Evolutionary conservation across 176 grass and related monocot species (phyloP), one percentile per base, ranked within the genome.

Genomic region (Alloteropsis semialata): DNA sequence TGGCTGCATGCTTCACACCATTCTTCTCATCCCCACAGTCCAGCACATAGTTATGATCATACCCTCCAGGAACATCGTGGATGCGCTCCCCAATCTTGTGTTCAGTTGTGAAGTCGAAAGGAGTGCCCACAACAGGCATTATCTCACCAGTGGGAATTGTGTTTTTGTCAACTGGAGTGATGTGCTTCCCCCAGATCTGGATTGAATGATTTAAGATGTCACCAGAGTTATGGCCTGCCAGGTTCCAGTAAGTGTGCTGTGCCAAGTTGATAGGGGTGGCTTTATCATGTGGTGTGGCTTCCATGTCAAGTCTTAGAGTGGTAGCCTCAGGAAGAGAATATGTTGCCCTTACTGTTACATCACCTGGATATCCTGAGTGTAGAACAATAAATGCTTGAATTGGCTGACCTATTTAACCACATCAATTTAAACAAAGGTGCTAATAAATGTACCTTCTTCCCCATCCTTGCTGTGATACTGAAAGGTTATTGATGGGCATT

Each of bases 241-340:
- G 82, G 88, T 97, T 97, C 95, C 92, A 95, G 65, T 98, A 98
- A 17, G 95, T 98, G 89, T 95, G 90, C 49, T 98, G 92, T 3
- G 90, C 92, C 75, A 98, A 81, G 68, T 36, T 95, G 54, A 95
- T 91, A 42, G 92, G 92, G 24, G 92, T 95, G 3, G 92, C 78
- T 83, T 91, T 98, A 34, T 91, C 88, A 50, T 75, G 12, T 46
- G 96, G 71, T 55, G 73, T 73, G 29, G 92, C 92, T 87, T 92
- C 90, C 92, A 98, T 98, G 66, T 95, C 88, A 45, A 95, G 92
- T 78, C 90, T 93, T 65, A 98, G 76, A 44, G 71, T 78, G 67
- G 85, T 90, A 49, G 39, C 77, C 12, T 83, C 86, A 43, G 86
- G 88, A 33, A 98, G 89, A 37, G 90, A 98, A 33, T 98, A 98